phyloP scores from a whole-genome alignment of 495 filamentous ascomycete genomes.

The Lasiosphaeris hirsuta region DNA sequence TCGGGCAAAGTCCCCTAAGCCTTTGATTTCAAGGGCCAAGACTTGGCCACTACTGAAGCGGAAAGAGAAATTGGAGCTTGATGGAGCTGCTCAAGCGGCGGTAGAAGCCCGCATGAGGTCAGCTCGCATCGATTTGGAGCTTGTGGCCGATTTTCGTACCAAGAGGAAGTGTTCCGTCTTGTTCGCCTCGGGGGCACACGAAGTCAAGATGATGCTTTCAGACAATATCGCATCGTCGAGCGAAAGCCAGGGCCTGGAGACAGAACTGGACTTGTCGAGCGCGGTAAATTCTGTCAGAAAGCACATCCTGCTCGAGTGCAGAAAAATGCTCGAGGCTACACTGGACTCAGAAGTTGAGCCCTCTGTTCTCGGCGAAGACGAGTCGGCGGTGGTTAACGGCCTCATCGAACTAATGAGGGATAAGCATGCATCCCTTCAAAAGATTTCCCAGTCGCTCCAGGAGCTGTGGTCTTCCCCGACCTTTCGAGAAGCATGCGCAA shows the following conservation, averaged over 20 bases:
- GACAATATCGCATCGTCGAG: conserved; percentile 3
- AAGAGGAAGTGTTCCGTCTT: background rate
- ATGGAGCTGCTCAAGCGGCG: background rate
- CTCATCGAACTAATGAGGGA: background rate
- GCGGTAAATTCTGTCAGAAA: no score
- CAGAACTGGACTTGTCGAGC: no score
- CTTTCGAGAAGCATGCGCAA: background rate
- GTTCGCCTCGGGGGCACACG: background rate
- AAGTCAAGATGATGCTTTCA: conserved; percentile 2
- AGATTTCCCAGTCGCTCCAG: background rate
- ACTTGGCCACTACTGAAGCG: conserved; percentile 2
- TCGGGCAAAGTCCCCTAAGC: no score
- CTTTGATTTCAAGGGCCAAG: background rate
- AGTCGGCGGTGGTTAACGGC: background rate
- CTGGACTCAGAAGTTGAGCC: background rate
- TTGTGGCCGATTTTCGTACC: conserved; percentile 1
- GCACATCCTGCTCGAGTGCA: no score
- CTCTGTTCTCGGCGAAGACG: background rate
- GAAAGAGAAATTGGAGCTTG: background rate
- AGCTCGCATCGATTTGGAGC: conserved; percentile 7
- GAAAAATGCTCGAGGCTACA: background rate
- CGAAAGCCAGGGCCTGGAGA: background rate
- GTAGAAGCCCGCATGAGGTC: conserved; percentile 10
- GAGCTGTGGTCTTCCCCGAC: background rate
- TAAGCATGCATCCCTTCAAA: background rate